A percentile compares a stretch with the other conserved stretches of the same genome.
Conservation (phyloP, 345 rosid species). For the Bretschneidera sinensis region DNA sequence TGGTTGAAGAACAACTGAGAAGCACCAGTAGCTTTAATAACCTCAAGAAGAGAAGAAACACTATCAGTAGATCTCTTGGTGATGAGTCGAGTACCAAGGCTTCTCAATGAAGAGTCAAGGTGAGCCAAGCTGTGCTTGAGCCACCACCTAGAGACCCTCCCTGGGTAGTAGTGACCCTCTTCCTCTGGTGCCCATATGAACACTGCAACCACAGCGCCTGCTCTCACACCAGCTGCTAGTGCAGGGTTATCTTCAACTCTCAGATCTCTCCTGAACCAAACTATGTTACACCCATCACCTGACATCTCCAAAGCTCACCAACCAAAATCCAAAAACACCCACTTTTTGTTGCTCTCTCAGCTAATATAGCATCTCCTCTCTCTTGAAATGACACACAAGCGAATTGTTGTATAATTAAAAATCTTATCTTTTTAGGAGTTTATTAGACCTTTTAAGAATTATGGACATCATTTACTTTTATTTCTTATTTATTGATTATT, state of each 20-base stretch:
- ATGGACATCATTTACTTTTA: not conserved
- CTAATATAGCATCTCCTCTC: constrained; percentile 16
- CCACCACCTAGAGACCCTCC: constrained; percentile 99
- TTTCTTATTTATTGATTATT: constrained; percentile 2
- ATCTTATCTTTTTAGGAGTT: constrained; percentile 6
- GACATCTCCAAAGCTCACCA: constrained; percentile 52
- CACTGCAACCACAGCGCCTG: constrained; percentile 75
- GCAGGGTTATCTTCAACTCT: constrained; percentile 97
- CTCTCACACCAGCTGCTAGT: constrained; percentile 83
- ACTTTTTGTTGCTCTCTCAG: constrained; percentile 20
- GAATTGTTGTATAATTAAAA: no score
- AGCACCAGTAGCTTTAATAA: constrained; percentile 87
- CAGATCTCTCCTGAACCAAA: constrained; percentile 98
- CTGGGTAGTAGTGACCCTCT: constrained; percentile 82
- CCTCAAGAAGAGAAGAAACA: constrained; percentile 74
- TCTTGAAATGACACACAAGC: no score
- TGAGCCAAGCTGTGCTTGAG: constrained; percentile 89
- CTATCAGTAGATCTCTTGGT: constrained; percentile 86
- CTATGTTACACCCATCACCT: constrained; percentile 80
- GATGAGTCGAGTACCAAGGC: constrained; percentile 78
- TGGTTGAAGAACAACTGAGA: constrained; percentile 94
- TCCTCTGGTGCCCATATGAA: constrained; percentile 97
- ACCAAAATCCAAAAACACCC: constrained; percentile 14
- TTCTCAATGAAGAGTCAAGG: constrained; percentile 82
- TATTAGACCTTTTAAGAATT: no score